Conservation (phyloP, 768 basidiomycete genomes). For the Paxillus rubicundulus region DNA sequence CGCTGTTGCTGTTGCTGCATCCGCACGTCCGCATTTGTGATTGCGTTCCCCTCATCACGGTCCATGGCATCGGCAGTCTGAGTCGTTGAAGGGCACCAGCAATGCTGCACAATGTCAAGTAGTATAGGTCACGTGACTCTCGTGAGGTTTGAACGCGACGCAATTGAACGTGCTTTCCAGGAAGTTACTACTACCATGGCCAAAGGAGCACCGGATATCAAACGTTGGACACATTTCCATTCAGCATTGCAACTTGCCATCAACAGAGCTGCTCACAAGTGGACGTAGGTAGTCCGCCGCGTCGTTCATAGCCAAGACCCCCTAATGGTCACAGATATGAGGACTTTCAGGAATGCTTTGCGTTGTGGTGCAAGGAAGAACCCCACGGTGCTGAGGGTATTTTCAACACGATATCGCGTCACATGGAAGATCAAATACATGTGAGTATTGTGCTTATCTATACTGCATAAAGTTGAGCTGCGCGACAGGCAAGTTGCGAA, state of each 20-base stretch:
- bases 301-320: background rate
- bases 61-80: slow-evolving; percentile 24
- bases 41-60: slow-evolving; percentile 24
- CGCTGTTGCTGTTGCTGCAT: slow-evolving; percentile 41
- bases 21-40: slow-evolving; percentile 9
- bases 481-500: slow-evolving; percentile 63
- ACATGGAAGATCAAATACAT: slow-evolving; percentile 66
- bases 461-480: background rate
- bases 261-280: slow-evolving; percentile 50
- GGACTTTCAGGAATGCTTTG: slow-evolving; percentile 62
- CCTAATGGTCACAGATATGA: slow-evolving; percentile 38
- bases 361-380: slow-evolving; percentile 63
- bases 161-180: background rate
- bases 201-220: slow-evolving; percentile 34
- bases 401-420: slow-evolving; percentile 65
- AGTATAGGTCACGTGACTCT: slow-evolving; percentile 23
- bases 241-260: slow-evolving; percentile 52
- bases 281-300: slow-evolving; percentile 41
- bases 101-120: background rate
- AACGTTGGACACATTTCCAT: slow-evolving; percentile 51
- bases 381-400: slow-evolving; percentile 58
- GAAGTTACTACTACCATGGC: slow-evolving; percentile 11
- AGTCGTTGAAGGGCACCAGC: background rate
- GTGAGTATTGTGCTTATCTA: slow-evolving; percentile 10
- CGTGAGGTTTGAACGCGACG: background rate